Conservation (phyloP, 805 yeast genomes). For the Myxozyma melibiosi region DNA sequence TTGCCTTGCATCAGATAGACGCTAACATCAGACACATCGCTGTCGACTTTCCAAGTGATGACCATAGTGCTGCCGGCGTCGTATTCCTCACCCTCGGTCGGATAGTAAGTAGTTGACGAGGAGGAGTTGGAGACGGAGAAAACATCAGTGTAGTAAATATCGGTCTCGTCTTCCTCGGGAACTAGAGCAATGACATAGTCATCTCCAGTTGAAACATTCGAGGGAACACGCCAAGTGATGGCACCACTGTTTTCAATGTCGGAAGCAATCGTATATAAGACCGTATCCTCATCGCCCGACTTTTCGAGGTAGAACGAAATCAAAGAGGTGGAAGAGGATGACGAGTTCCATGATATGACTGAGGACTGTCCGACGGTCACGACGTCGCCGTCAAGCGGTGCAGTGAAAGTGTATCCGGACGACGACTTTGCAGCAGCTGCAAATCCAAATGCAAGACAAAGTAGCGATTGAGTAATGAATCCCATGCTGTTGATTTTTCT, state of each 20-base stretch:
- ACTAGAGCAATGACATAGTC: neutral
- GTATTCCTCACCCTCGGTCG: slow-evolving; percentile 1
- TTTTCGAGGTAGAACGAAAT: slow-evolving; percentile 2
- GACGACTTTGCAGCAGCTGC: neutral
- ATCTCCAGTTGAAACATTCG: slow-evolving; percentile 1
- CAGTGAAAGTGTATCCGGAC: neutral
- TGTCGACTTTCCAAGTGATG: slow-evolving; percentile 2
- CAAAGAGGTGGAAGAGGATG: neutral
- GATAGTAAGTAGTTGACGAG: neutral
- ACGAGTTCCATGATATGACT: slow-evolving; percentile 7
- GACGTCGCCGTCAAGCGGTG: slow-evolving; percentile 1
- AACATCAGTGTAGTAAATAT: neutral
- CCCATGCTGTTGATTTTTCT: neutral
- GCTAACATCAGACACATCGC: neutral
- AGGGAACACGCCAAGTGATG: slow-evolving; percentile 3
- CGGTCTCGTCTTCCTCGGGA: slow-evolving; percentile 1
- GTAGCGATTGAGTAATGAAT: neutral
- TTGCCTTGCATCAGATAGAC: slow-evolving; percentile 7
- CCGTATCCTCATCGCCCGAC: neutral
- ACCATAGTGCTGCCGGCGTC: slow-evolving; percentile 5
- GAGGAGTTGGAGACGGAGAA: neutral
- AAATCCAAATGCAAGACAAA: neutral
- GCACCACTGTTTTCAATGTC: neutral
- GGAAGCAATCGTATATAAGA: slow-evolving; percentile 3
- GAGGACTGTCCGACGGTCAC: neutral